phyloP scores from a whole-genome alignment of 805 yeast species.

The Candida dendrica region DNA sequence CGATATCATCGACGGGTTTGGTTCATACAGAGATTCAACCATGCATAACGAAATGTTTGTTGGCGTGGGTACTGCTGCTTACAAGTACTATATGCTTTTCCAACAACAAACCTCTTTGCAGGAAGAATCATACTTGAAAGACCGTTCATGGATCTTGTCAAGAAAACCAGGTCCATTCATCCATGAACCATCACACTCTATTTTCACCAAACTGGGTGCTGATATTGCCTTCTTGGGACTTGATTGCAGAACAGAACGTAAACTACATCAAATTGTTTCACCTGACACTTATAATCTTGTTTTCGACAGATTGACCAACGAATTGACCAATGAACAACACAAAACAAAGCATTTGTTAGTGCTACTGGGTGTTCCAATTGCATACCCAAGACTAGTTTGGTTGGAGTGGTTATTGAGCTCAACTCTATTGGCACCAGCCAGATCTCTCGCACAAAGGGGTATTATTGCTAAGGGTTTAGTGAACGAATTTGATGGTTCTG shows the following conservation, averaged over 20 bases:
- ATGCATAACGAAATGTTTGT: constrained; percentile 65
- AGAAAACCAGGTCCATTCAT: constrained; percentile 60
- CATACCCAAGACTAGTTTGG: constrained; percentile 92
- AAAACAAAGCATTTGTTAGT: constrained; percentile 71
- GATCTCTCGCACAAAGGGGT: constrained; percentile 53
- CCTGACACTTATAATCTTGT: constrained; percentile 49
- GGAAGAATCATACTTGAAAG: constrained; percentile 30
- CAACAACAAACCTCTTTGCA: constrained; percentile 70
- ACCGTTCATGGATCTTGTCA: constrained; percentile 60
- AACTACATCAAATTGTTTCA: constrained; percentile 47
- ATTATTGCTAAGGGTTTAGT: constrained; percentile 64
- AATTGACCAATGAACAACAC: constrained; percentile 40
- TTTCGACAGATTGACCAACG: constrained; percentile 53
- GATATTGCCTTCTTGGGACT: constrained; percentile 68
- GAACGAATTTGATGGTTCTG: constrained; percentile 87
- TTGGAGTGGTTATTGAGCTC: constrained; percentile 70
- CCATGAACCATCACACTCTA: constrained; percentile 55
- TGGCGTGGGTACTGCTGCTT: constrained; percentile 73
- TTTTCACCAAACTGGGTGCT: constrained; percentile 68
- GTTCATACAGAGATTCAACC: constrained; percentile 72
- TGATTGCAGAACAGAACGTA: constrained; percentile 92
- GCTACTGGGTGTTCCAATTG: constrained; percentile 90
- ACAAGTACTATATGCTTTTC: constrained; percentile 80
- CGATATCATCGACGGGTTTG: constrained; percentile 94
- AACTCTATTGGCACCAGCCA: constrained; percentile 53